Base-by-base conservation (phyloP, 2,329 filamentous ascomycete species). In the Fusarium solani-melongenae region DNA sequence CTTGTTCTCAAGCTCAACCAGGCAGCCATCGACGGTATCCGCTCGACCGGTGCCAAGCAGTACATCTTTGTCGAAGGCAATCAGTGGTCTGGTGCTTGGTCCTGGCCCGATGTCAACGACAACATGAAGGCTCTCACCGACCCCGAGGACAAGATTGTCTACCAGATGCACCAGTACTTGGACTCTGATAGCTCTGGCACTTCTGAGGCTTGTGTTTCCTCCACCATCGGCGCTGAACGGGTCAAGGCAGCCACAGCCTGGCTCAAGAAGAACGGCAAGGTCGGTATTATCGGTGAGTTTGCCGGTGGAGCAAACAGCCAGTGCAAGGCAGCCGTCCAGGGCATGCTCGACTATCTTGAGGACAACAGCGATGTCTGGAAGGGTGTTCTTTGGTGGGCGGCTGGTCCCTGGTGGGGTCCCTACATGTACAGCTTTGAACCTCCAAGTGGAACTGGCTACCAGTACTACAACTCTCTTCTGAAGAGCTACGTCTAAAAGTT, bases 1-100 rank as follows among this genome's bases (percentile, higher is more conserved):
- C 86, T 91, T 5, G 89, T 92, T 10, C 81, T 89, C 9, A 81
- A 87, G 74, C 86, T 92, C 53, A 92, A 92, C 84, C 90, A 92
- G 79, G 90, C 88, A 10, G 90, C 90, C 64, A 91, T 92, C 75
- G 80, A 91, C 76, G 89, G 86, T 68, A 91, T 92, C 79, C 89
- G 90, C 36, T 86, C 82, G 5, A 84, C 89, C 1, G 90, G 90
- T 5, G 90, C 90, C 6, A 90, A 82, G 0, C 87, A 89, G 81
- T 87, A 86, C 77, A 89, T 90, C 75, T 88, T 89, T 41, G 86
- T 86, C 46, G 88, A 89, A 77, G 88, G 88, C 66, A 90, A 90
- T 82, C 82, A 85, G 33, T 90, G 84, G 82, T 84, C 84, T 0
- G 88, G 88, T 17, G 88, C 88, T 2, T 89, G 87, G 84, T 78